Evolutionary conservation across 352 stramenopile genomes (phyloP), one percentile per base, ranked within the genome.

Genomic region (Phytophthora pisi): DNA sequence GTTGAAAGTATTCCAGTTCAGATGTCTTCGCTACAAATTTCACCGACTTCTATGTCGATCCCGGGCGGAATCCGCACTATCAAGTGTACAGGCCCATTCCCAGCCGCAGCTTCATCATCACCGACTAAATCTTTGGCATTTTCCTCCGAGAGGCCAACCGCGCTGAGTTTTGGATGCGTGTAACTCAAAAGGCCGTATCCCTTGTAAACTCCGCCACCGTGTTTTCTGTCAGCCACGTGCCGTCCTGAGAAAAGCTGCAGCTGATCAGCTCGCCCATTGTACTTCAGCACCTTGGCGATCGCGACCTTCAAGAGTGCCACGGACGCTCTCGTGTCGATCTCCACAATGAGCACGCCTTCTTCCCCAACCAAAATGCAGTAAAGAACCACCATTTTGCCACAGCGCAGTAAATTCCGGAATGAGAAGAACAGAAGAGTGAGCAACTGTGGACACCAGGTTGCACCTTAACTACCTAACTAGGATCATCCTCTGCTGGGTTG

Each of bases 341-440:
- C 34, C 8, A 42, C 34, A 42, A 42, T 4, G 13, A 42, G 4
- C 9, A 42, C 34, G 34, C 34, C 13, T 16, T 16, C 34, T 16
- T 42, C 34, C 15, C 34, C 34, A 42, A 42, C 34, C 6, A 6
- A 31, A 40, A 40, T 11, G 34, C 7, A 40, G 10, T 13, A 40
- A 40, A 49, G 10, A 54, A 58, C 46, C 42, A 16, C 60, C 49
- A 40, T 20, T 51, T 36, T 23, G 58, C 55, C 42, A 8, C 1
- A 15, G 24, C 1, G n/a, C 42, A 20, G 6, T 16, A 18, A 16
- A 49, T 24, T 49, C 15, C 16, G 6, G n/a, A 49, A 49, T 49
- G 42, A 49, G 42, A 31, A 31, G 28, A 31, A 31, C 28, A 0
- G 28, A 31, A 31, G 28, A 31, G 28, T 31, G 28, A 9, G 28